Base-by-base conservation (phyloP, 2,329 filamentous ascomycete genomes). In the Fusarium incarnatum region DNA sequence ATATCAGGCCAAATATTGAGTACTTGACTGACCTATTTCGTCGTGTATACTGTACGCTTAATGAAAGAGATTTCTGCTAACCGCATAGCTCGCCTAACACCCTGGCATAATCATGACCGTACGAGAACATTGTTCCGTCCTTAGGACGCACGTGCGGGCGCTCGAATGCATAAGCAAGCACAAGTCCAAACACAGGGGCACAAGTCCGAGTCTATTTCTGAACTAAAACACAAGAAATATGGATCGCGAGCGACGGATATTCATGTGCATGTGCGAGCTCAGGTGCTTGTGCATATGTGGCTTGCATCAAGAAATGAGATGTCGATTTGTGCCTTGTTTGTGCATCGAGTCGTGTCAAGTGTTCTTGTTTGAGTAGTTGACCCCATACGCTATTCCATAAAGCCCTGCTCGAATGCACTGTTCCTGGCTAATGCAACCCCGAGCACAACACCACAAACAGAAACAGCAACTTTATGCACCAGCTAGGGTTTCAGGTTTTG, bases 401-500 rank as follows among this genome's bases (percentile, higher is more conserved):
- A 60, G 40, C 42, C 37, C 56, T 60, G 27, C 49, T 63, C 56
- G 55, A 54, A 67, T 69, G 68, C 62, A 68, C 42, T 65, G 73
- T 76, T 71, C 72, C 71, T 75, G 73, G 73, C 73, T 75, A 76
- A 76, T 76, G 74, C 74, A 76, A 75, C 71, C 55, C 54, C 62
- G 55, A 73, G 69, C 71, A 73, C 60, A 74, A 52, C 60, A 70
- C 65, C 50, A 65, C 56, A 44, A 46, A 56, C 56, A 57, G 64
- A 47, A 58, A 70, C 55, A 50, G 40, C 22, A 41, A 56, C 61
- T 77, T 79, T 79, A 74, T 80, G 78, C 77, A 79, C 58, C 50
- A 74, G 73, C 78, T 77, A 78, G 60, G 45, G 78, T 80, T 80
- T 80, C 78, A 80, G 76, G 76, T 76, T 71, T 71, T 42, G 63